Evolutionary conservation across 805 yeast genomes (phyloP), one percentile per base, ranked within the genome.

Genomic region (Yarrowia yakushimensis): DNA sequence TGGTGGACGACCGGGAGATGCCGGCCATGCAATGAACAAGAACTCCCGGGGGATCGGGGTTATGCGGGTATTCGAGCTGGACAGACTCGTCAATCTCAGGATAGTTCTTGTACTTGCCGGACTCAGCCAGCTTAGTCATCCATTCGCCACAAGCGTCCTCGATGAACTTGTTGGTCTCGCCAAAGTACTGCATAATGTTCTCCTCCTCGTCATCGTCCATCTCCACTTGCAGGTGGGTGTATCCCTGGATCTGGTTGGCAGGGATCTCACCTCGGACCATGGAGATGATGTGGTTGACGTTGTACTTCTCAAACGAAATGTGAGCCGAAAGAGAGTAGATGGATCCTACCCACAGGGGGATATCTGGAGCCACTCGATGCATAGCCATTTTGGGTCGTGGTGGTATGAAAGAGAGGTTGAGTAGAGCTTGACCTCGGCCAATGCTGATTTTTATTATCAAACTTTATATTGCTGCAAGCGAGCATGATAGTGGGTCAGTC

Each of bases 1-100:
- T 86, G 0, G 97, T 85, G 0, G 88, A 93, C 5, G 97, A 88
- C 66, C 99, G 79, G 0, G 97, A 90, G 28, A 90, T 89, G 0
- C 99, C 99, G 28, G 96, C 97, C 64, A 93, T 89, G 73, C 80
- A 77, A 63, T 77, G 80, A n/a, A 77, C 77, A 7, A 77, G 69
- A 4, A 77, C 73, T 10, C 70, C 68, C 27, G 61, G 61, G 3
- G 61, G 61, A 9, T 68, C 72, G 34, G 73, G 73, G 15, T 52
- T 59, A 18, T 63, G 17, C 22, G 61, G 61, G 30, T 55, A 55
- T 7, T 71, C 52, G 28, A 55, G 48, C 3, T 28, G n/a, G 30
- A 39, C 61, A 2, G 34, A 30, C 4, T 20, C n/a, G 25, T 17
- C 59, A 20, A 18, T 39, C 28, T 59, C 62, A 17, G 62, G 54